phyloP scores from a whole-genome alignment of 139 green algal species.

The Diplosphaera chodatii region DNA sequence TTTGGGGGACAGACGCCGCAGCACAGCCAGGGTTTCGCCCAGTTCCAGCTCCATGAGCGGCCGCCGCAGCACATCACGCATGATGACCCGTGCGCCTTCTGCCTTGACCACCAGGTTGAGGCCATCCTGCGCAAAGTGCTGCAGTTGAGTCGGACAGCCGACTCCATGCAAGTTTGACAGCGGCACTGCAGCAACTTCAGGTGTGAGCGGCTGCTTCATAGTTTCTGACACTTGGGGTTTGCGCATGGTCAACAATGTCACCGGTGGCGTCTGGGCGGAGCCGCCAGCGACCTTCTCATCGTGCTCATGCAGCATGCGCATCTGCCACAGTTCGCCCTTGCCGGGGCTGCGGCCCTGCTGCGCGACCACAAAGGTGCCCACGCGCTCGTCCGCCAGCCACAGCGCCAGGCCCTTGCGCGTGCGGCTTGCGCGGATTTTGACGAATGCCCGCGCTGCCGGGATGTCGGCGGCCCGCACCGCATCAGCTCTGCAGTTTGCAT shows the following conservation, averaged over 20 bases:
- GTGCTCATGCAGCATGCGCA: constrained; percentile 18
- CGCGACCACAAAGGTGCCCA: constrained; percentile 41
- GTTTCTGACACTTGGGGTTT: too few species aligned
- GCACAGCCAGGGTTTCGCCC: constrained; percentile 21
- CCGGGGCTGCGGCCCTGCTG: neutral
- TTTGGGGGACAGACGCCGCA: constrained; percentile 2
- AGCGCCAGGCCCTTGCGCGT: neutral
- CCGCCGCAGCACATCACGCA: constrained; percentile 46
- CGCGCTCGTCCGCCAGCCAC: constrained; percentile 56
- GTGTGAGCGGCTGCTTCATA: too few species aligned
- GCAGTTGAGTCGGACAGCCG: too few species aligned
- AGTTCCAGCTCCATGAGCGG: constrained; percentile 63
- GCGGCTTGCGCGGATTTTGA: neutral
- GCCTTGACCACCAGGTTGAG: constrained; percentile 44
- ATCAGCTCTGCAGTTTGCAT: neutral
- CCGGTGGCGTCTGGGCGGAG: neutral
- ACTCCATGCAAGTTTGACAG: too few species aligned
- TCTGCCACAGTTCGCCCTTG: constrained; percentile 11
- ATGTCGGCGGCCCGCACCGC: neutral
- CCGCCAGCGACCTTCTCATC: constrained; percentile 1
- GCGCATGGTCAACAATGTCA: too few species aligned
- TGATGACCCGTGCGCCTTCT: constrained; percentile 31
- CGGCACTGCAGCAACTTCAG: too few species aligned
- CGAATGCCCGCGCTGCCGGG: neutral
- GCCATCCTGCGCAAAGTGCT: constrained; percentile 12